Evolutionary conservation across 2,329 filamentous ascomycete genomes (phyloP), one percentile per base, ranked within the genome.

Genomic region (Claviceps humidiphila): DNA sequence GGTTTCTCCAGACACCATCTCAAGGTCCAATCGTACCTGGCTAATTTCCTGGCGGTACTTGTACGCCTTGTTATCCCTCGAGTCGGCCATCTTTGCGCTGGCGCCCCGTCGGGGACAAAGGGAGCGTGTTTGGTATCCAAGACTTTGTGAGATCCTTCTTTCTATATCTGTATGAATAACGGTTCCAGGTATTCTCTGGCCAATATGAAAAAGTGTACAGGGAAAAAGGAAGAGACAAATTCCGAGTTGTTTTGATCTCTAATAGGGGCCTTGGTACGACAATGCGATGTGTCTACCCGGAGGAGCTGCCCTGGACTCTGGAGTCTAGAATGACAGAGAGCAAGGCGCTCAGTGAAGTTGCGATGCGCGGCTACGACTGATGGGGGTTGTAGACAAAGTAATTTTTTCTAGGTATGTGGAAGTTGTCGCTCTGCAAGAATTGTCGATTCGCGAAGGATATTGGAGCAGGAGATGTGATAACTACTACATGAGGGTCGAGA

Each of bases 21-120:
- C 9, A 11, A 34, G 30, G 9, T 34, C 30, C 30, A 34, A 34
- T 44, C 37, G 40, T 66, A 90, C 87, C 85, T 94, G 91, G 71
- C 95, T 93, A 72, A 98, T 98, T 77, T 98, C 93, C 73, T 94
- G 89, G 68, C 90, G 83, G 70, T 97, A 98, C 70, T 96, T 97
- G 62, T 78, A 80, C 56, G 75, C 69, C 64, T 78, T 68, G 80
- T 82, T 68, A 43, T 69, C 66, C 54, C 57, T 66, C 50, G 59
- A 54, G 43, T 93, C 87, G 59, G 82, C 77, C 85, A 89, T 90
- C 53, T 65, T 55, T 30, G 49, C 55, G 41, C 41, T 34, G 9
- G 24, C 40, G 9, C 49, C 39, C 37, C 9, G 20, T 26, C 14
- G 16, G 24, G 1, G 16, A 34, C 7, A 34, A 30, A 8, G 44